phyloP scores from a whole-genome alignment of 2,329 filamentous ascomycete genomes.

The Stromatinia cepivora region DNA sequence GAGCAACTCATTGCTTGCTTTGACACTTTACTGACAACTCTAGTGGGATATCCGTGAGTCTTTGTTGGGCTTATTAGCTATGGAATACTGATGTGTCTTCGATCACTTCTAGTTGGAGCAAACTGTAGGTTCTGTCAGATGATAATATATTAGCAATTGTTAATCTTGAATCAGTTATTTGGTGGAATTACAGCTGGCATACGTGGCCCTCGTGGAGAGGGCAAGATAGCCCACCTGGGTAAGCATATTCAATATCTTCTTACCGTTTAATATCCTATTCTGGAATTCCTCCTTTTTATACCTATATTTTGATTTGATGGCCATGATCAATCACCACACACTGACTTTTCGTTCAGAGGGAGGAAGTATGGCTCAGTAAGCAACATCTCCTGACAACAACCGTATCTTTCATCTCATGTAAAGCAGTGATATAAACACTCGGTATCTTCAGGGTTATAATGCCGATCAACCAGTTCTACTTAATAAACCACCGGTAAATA shows the following conservation, averaged over 20 bases:
- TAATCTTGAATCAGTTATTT: slow-evolving; percentile 2
- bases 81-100: background rate
- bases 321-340: background rate
- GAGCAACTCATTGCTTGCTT: background rate
- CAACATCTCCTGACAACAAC: background rate
- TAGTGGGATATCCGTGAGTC: slow-evolving; percentile 11
- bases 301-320: background rate
- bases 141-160: background rate
- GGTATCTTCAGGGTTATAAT: background rate
- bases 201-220: background rate
- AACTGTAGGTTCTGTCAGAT: background rate
- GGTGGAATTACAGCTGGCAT: background rate
- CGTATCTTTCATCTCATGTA: background rate
- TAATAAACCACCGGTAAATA: background rate
- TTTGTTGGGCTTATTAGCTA: background rate
- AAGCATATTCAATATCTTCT: background rate
- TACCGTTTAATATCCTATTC: background rate
- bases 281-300: background rate
- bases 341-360: background rate
- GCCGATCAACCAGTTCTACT: background rate
- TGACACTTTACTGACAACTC: background rate
- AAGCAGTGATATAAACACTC: background rate
- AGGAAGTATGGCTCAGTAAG: background rate
- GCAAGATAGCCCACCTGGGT: background rate
- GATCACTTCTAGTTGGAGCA: slow-evolving; percentile 1